A percentile compares a stretch with the other conserved stretches of the same genome.
phyloP scores from a whole-genome alignment of 2,329 filamentous ascomycete genomes.

The Drechslerella stenobrocha region DNA sequence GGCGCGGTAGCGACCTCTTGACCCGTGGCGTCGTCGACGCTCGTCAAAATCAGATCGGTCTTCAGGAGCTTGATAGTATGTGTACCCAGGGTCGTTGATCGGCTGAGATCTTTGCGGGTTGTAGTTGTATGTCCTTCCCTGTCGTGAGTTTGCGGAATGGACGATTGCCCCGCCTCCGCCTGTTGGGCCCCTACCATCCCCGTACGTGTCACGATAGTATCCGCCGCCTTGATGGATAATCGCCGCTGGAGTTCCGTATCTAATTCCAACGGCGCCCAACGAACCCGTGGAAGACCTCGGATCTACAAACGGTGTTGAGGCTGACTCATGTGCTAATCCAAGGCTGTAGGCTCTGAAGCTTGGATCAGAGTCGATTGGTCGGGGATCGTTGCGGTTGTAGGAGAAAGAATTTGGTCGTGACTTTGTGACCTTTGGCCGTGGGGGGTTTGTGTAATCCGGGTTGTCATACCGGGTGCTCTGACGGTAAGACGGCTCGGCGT shows the following conservation, averaged over 20 bases:
- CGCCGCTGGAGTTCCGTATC: constrained; percentile 13
- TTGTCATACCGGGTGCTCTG: constrained; percentile 16
- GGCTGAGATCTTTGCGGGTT: constrained; percentile 18
- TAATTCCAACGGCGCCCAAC: constrained; percentile 14
- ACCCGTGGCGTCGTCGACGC: constrained; percentile 15
- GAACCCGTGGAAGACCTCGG: constrained; percentile 38
- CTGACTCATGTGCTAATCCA: neutral
- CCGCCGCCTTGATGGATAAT: constrained; percentile 20
- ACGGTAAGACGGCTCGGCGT: constrained; percentile 27
- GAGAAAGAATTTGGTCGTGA: constrained; percentile 44
- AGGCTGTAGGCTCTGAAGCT: constrained; percentile 11
- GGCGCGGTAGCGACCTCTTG: constrained; percentile 22
- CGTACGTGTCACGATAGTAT: constrained; percentile 18
- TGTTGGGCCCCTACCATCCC: constrained; percentile 5
- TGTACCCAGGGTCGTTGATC: constrained; percentile 4
- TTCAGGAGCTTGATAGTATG: constrained; percentile 18
- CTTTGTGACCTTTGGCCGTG: constrained; percentile 20
- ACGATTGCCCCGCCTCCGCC: constrained; percentile 15
- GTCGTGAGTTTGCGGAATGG: constrained; percentile 15
- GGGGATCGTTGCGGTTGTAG: constrained; percentile 6
- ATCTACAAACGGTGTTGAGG: neutral
- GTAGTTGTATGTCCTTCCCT: constrained; percentile 16
- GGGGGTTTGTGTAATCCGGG: constrained; percentile 16
- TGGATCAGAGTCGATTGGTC: constrained; percentile 22
- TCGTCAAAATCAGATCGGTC: constrained; percentile 27